Conservation (phyloP, 2,329 filamentous ascomycete genomes). For the Lasiodiplodia sp. region DNA sequence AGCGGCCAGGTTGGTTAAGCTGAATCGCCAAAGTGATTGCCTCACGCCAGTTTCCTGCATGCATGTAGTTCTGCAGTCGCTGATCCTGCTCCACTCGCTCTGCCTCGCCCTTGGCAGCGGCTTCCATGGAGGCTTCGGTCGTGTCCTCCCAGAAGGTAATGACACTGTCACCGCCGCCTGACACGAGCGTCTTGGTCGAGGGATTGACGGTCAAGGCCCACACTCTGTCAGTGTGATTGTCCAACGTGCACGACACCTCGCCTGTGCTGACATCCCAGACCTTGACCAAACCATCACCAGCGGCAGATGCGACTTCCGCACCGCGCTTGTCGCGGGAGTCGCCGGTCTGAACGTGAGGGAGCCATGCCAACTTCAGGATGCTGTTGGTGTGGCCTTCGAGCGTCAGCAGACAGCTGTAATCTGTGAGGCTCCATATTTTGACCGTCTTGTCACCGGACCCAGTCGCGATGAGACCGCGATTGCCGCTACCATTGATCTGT, state of each 20-base stretch:
- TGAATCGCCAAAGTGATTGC: slow-evolving; percentile 91
- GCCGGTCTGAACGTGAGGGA: slow-evolving; percentile 59
- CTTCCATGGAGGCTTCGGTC: slow-evolving; percentile 77
- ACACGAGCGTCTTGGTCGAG: slow-evolving; percentile 75
- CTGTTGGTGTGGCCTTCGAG: slow-evolving; percentile 98
- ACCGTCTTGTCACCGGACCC: slow-evolving; percentile 96
- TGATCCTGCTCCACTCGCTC: slow-evolving; percentile 93
- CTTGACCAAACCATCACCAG: slow-evolving; percentile 93
- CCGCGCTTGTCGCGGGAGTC: slow-evolving; percentile 60
- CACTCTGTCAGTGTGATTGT: slow-evolving; percentile 96
- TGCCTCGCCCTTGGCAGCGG: slow-evolving; percentile 75
- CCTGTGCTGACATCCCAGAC: slow-evolving; percentile 90
- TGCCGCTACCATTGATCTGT: slow-evolving; percentile 61
- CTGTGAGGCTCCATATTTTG: slow-evolving; percentile 90
- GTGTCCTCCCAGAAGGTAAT: slow-evolving; percentile 97
- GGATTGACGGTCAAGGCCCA: slow-evolving; percentile 82
- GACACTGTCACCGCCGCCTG: slow-evolving; percentile 89
- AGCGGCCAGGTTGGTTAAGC: slow-evolving; percentile 89
- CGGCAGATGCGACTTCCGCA: slow-evolving; percentile 82
- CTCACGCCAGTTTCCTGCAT: slow-evolving; percentile 85
- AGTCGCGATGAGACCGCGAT: slow-evolving; percentile 83
- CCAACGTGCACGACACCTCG: slow-evolving; percentile 86
- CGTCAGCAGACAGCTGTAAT: slow-evolving; percentile 91
- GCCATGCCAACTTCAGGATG: slow-evolving; percentile 91
- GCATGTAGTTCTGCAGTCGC: slow-evolving; percentile 89